Percentiles rank a stretch among this genome's conserved stretches.
phyloP scores from a whole-genome alignment of 768 basidiomycete genomes.

The Mycena rosella region DNA sequence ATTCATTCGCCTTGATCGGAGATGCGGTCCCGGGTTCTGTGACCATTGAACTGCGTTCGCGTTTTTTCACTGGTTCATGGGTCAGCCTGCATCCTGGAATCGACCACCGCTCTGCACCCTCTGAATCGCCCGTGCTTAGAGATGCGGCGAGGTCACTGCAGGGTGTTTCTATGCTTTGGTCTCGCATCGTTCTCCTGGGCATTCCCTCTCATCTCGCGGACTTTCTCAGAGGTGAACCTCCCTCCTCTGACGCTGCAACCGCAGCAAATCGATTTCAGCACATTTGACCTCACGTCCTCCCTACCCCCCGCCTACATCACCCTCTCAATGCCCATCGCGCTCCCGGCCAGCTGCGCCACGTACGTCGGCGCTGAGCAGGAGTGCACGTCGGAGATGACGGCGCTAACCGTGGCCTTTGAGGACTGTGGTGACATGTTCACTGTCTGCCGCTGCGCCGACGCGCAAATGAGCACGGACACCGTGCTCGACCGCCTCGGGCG shows the following conservation, averaged over 20 bases:
- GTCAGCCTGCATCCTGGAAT: too few species aligned
- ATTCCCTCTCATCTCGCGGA: too few species aligned
- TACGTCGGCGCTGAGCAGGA: constrained; percentile 22
- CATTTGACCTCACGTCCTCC: constrained; percentile 5
- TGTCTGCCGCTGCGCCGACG: constrained; percentile 46
- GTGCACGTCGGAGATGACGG: neutral
- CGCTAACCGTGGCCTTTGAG: neutral
- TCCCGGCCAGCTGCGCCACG: constrained; percentile 33
- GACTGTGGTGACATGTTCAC: constrained; percentile 12
- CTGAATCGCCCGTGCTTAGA: too few species aligned
- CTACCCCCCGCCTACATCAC: neutral
- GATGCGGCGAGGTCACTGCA: too few species aligned
- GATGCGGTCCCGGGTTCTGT: too few species aligned
- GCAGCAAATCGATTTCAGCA: neutral
- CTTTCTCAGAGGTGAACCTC: too few species aligned
- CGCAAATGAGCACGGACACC: constrained; percentile 44
- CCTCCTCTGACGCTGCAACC: neutral
- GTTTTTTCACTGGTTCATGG: too few species aligned
- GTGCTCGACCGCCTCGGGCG: constrained; percentile 43
- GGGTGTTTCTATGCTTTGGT: too few species aligned
- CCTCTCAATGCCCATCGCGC: neutral
- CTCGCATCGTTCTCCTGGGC: too few species aligned
- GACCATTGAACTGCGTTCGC: too few species aligned
- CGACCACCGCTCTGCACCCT: too few species aligned
- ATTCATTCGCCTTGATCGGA: too few species aligned